Evolutionary conservation across 306 rosid species (phyloP).

Genomic region (Cyamopsis tetragonoloba): DNA sequence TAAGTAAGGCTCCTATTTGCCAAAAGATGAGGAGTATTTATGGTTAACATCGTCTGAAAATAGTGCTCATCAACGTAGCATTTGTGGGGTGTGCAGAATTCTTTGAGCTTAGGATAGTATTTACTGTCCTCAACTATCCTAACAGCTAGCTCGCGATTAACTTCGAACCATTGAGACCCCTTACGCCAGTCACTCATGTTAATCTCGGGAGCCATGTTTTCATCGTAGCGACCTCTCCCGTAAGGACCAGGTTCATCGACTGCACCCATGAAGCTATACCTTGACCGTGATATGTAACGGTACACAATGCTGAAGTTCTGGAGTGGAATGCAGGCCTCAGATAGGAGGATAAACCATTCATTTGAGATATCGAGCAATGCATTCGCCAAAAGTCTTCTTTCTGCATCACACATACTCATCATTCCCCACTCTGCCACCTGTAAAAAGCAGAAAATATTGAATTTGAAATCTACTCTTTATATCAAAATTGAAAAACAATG

Average conservation of each 20-base stretch:
- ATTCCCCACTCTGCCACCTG: constrained; percentile 96
- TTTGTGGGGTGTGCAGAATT: constrained; percentile 71
- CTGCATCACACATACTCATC: constrained; percentile 98
- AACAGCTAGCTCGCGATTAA: constrained; percentile 67
- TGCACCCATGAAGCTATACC: constrained; percentile 85
- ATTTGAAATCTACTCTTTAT: neutral
- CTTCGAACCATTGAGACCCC: constrained; percentile 96
- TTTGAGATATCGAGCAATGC: constrained; percentile 92
- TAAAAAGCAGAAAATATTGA: neutral
- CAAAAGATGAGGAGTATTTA: constrained; percentile 64
- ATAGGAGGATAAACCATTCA: constrained; percentile 91
- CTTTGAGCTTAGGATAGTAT: constrained; percentile 67
- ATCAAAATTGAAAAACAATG: neutral
- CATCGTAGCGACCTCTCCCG: constrained; percentile 88
- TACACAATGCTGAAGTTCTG: constrained; percentile 70
- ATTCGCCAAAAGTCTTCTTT: constrained; percentile 91
- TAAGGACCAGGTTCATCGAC: constrained; percentile 84
- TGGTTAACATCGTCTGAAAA: constrained; percentile 87
- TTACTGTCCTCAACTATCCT: constrained; percentile 58
- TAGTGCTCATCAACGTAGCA: constrained; percentile 99
- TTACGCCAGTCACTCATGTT: constrained; percentile 88
- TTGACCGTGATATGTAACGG: constrained; percentile 68
- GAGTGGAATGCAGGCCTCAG: constrained; percentile 95
- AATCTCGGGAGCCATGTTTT: constrained; percentile 77
- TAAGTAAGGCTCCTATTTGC: constrained; percentile 87